Evolutionary conservation across 106 monocot species (phyloP).

Genomic region (Phalaenopsis aphrodite): DNA sequence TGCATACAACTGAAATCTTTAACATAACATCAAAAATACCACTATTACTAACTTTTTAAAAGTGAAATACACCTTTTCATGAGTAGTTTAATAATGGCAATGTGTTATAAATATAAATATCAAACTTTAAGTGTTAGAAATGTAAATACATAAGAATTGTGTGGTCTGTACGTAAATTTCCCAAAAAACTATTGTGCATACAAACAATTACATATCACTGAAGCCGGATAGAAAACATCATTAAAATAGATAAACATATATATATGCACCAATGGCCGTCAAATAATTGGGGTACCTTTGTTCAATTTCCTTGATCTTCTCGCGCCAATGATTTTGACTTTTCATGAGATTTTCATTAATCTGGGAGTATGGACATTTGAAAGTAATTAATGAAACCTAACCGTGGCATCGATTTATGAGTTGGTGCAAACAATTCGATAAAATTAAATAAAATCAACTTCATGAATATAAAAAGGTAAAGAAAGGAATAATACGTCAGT

Average conservation of each 20-base stretch:
- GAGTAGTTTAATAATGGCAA: too few relatives aligned
- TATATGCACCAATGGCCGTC: not conserved
- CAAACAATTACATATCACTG: not conserved
- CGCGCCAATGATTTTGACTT: conserved; percentile 55
- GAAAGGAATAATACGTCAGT: conserved; percentile 33
- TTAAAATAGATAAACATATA: not conserved
- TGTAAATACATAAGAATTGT: too few relatives aligned
- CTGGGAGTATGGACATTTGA: conserved; percentile 23
- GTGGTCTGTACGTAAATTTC: too few relatives aligned
- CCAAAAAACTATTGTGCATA: not conserved
- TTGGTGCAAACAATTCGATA: not conserved
- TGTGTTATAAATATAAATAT: too few relatives aligned
- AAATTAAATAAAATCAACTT: not conserved
- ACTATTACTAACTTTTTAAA: too few relatives aligned
- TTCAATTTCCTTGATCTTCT: conserved; percentile 66
- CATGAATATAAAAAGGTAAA: not conserved
- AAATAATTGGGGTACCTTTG: conserved; percentile 46
- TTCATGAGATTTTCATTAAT: conserved; percentile 69
- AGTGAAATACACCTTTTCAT: too few relatives aligned
- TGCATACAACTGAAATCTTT: too few relatives aligned
- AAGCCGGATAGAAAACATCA: not conserved
- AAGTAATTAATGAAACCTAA: conserved; percentile 2
- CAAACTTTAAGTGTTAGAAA: too few relatives aligned
- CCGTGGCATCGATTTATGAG: not conserved
- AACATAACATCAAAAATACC: too few relatives aligned